Evolutionary conservation across 768 basidiomycete genomes (phyloP).

Genomic region (Fomitopsis pulvina): DNA sequence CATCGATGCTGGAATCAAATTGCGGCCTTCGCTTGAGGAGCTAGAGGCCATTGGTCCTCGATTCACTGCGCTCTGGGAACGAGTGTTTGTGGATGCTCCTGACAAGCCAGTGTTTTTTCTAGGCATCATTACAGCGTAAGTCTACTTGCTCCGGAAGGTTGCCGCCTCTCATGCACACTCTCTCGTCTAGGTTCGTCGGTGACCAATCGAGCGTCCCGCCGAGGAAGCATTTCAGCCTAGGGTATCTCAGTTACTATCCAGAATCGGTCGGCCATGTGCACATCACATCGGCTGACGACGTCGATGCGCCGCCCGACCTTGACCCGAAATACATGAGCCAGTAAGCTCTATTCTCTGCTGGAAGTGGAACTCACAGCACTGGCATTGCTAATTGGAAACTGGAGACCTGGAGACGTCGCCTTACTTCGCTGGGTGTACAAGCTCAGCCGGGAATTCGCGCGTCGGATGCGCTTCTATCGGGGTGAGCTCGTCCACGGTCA

Average conservation of each 20-base stretch:
- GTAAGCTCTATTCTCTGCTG: constrained; percentile 27
- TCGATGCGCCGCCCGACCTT: constrained; percentile 36
- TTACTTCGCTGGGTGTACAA: constrained; percentile 50
- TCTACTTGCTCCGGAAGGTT: not conserved
- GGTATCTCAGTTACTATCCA: constrained; percentile 36
- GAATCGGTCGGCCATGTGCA: constrained; percentile 43
- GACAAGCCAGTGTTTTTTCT: constrained; percentile 52
- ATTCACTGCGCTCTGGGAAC: constrained; percentile 43
- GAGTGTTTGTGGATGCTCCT: constrained; percentile 40
- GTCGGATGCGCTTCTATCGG: constrained; percentile 42
- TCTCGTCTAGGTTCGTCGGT: constrained; percentile 19
- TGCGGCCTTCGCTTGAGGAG: constrained; percentile 45
- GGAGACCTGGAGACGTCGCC: constrained; percentile 28
- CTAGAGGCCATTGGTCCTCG: constrained; percentile 40
- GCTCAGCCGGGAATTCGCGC: constrained; percentile 42
- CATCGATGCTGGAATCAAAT: constrained; percentile 48
- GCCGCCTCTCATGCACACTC: not conserved
- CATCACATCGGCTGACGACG: constrained; percentile 35
- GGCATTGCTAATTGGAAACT: not conserved
- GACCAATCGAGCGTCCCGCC: constrained; percentile 12
- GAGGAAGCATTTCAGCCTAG: constrained; percentile 23
- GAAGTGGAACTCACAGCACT: too few species aligned
- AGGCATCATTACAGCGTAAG: constrained; percentile 36
- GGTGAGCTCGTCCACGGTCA: constrained; percentile 23
- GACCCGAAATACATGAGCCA: constrained; percentile 38